Conservation (phyloP, 371 early-diverging fungal genomes). For the Lichtheimia corymbifera region DNA sequence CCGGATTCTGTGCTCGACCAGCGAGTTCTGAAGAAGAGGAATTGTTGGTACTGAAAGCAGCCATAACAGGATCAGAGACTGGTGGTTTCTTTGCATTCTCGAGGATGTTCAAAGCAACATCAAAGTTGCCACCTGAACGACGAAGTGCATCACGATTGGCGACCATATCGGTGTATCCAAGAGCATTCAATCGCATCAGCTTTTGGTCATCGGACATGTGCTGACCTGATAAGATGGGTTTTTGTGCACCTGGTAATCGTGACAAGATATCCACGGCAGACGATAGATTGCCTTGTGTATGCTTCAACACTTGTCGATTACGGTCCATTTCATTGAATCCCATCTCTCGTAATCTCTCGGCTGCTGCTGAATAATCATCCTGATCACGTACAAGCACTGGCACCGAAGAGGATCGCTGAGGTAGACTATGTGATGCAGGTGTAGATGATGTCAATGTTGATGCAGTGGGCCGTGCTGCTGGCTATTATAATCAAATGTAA, state of each 20-base stretch:
- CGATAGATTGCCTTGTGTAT: slow-evolving; percentile 74
- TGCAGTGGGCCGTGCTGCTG: slow-evolving; percentile 9
- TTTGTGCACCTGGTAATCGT: slow-evolving; percentile 41
- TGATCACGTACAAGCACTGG: slow-evolving; percentile 21
- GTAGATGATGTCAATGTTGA: neutral
- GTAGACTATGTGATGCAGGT: slow-evolving; percentile 11
- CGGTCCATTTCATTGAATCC: slow-evolving; percentile 70
- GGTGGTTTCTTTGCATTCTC: slow-evolving; percentile 35
- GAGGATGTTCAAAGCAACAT: slow-evolving; percentile 55
- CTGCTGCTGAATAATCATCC: slow-evolving; percentile 6
- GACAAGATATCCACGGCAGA: slow-evolving; percentile 73
- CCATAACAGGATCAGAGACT: neutral
- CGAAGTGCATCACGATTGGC: slow-evolving; percentile 54
- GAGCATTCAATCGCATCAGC: slow-evolving; percentile 36
- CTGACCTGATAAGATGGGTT: slow-evolving; percentile 12
- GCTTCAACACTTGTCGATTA: slow-evolving; percentile 62
- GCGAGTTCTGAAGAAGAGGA: slow-evolving; percentile 17
- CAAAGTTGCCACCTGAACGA: slow-evolving; percentile 60
- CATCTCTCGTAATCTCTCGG: slow-evolving; percentile 63
- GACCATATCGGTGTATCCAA: slow-evolving; percentile 52
- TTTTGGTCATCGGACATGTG: slow-evolving; percentile 42
- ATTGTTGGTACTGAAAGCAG: slow-evolving; percentile 14
- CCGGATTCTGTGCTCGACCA: slow-evolving; percentile 24
- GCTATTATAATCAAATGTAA: slow-evolving; percentile 7
- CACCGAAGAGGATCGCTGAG: slow-evolving; percentile 49